Evolutionary conservation across 305 asterid species (phyloP), one percentile per base, ranked within the genome.

Genomic region (Fraxinus ornus): DNA sequence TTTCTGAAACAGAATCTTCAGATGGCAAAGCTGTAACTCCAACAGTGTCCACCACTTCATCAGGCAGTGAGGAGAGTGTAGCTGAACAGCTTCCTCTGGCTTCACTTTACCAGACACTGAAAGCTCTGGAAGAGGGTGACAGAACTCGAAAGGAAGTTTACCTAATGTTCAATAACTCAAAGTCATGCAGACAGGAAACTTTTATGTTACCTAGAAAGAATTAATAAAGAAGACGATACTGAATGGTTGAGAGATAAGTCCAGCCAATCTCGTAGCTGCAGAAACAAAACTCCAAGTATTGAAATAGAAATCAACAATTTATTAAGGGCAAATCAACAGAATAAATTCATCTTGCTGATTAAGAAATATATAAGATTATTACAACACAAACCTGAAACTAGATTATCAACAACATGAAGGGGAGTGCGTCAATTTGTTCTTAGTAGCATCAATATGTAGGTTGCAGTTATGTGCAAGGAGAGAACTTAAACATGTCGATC

Each of bases 1-100:
- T 92, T 86, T 95, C 99, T 26, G 98, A 88, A 76, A 94, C 89
- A 19, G 97, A 86, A 88, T 95, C 99, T 90, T 94, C 99, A 74
- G 99, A 95, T 75, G 98, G 97, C 91, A 96, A 87, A 76, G 95
- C 39, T 77, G 98, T 94, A 74, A 96, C 86, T 79, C 95, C 97
- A 79, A 95, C 93, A 71, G 99, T 93, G 85, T 93, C 99, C 87
- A 95, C 99, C 89, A 95, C 96, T 89, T 95, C 99, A 89, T 95
- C 99, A 73, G 99, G 99, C 87, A 95, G 90, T 86, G 99, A 95
- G 79, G 98, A 95, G 78, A 95, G 92, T 21, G 99, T 94, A 86
- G 97, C 97, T 91, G 97, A 88, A 95, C 98, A 82, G 97, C 98
- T 88, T 95, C 99, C 87, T 92, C 99, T 37, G 97, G 97, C 88